These are phyloP conservation scores for Juglanconis oblonga DNA, from an alignment of 2,329 filamentous ascomycete species.

Conservation along the genomic window DNA sequence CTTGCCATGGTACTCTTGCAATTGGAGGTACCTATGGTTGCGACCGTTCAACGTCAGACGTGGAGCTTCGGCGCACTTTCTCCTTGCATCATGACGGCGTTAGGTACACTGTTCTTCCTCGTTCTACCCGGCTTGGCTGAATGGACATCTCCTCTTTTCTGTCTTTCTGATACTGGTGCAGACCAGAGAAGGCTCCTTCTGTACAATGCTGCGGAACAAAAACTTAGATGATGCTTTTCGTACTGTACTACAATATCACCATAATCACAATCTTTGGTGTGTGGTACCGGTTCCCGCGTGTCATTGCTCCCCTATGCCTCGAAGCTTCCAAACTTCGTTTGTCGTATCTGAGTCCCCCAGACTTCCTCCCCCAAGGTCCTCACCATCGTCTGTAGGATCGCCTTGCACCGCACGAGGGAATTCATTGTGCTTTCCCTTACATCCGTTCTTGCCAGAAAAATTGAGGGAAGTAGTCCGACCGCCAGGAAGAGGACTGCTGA, in stretches of 20 bases:
- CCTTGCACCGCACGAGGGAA: too few relatives aligned
- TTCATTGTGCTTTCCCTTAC: too few relatives aligned
- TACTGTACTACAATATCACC: neutral
- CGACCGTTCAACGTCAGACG: neutral
- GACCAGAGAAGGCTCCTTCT: neutral
- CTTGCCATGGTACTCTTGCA: neutral
- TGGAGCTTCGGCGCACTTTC: neutral
- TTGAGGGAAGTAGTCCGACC: neutral
- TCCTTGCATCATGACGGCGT: constrained; percentile 12
- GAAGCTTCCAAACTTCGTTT: too few relatives aligned
- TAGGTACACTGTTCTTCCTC: neutral
- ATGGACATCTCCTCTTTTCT: constrained; percentile 11
- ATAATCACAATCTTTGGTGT: neutral
- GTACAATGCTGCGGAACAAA: neutral
- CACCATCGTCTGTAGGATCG: too few relatives aligned
- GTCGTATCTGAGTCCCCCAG: too few relatives aligned
- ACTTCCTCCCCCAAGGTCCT: too few relatives aligned
- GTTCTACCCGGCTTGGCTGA: neutral
- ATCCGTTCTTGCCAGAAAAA: neutral
- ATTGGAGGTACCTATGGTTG: neutral
- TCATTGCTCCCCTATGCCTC: too few relatives aligned
- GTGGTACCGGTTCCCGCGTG: too few relatives aligned
- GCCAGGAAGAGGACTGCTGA: too few relatives aligned
- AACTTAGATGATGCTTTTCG: neutral
- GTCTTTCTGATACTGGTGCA: neutral